Conservation (phyloP, 179 eudicot species). For the Spergularia azorica region DNA sequence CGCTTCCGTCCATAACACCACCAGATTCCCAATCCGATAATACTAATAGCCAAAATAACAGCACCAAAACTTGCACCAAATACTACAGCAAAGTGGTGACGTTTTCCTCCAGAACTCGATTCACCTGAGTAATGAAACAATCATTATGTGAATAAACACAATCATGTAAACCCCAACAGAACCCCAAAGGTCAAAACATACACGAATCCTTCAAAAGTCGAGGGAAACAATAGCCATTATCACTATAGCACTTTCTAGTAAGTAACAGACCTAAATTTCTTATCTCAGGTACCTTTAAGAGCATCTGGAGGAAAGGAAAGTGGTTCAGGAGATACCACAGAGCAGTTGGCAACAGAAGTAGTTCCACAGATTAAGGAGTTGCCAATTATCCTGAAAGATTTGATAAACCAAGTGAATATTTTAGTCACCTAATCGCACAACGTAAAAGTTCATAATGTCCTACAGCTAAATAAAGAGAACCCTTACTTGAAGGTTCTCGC, state of each 20-base stretch:
- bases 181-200: conserved; percentile 3
- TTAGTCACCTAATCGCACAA: neutral
- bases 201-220: neutral
- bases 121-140: conserved; percentile 35
- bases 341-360: conserved; percentile 62
- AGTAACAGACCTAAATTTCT: neutral
- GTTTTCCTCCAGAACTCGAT: conserved; percentile 44
- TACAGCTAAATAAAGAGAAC: conserved; percentile 1
- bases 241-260: neutral
- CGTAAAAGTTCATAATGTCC: neutral
- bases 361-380: conserved; percentile 80
- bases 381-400: conserved; percentile 63
- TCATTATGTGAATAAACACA: conserved; percentile 4
- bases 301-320: conserved; percentile 71
- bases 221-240: neutral
- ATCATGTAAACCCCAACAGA: neutral
- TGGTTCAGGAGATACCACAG: conserved; percentile 72
- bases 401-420: conserved; percentile 10
- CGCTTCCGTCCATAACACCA: conserved; percentile 77
- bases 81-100: conserved; percentile 62
- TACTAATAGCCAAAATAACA: conserved; percentile 40
- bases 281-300: conserved; percentile 36
- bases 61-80: conserved; percentile 75
- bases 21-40: conserved; percentile 59
- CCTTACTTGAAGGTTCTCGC: conserved; percentile 73